A percentile compares a stretch with the other conserved stretches of the same genome.
Evolutionary conservation across 192 early-diverging fungal species (phyloP).

Genomic region (Podochytrium sp.): DNA sequence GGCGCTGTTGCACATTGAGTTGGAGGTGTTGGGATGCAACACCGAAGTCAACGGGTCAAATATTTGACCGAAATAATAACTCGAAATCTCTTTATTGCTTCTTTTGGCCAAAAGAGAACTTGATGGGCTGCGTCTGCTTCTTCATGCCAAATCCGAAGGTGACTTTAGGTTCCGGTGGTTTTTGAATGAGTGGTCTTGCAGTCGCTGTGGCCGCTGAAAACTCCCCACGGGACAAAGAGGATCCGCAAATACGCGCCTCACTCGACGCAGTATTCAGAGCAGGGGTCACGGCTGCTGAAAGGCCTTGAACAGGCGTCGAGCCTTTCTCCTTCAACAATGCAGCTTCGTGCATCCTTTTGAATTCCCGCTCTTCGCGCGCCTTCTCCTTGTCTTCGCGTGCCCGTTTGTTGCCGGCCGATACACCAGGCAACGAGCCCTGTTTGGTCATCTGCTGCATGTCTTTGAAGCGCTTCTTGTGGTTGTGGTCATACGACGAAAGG

Average conservation of each 20-base stretch:
- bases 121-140: constrained; percentile 17
- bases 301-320: no score
- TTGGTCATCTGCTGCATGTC: constrained; percentile 72
- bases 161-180: constrained; percentile 25
- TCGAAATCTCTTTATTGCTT: not conserved
- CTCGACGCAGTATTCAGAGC: constrained; percentile 1
- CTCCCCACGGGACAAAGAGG: no score
- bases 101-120: constrained; percentile 29
- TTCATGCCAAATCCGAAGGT: constrained; percentile 34
- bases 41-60: constrained; percentile 5
- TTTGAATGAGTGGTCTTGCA: not conserved
- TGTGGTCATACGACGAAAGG: constrained; percentile 77
- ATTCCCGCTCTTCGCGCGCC: constrained; percentile 68
- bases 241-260: not conserved
- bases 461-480: constrained; percentile 77
- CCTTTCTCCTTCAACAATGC: constrained; percentile 38
- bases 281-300: not conserved
- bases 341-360: constrained; percentile 68
- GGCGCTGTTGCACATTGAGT: constrained; percentile 70
- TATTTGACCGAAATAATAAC: not conserved
- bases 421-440: constrained; percentile 23
- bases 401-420: constrained; percentile 47
- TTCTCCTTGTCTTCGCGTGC: constrained; percentile 63
- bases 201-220: not conserved
- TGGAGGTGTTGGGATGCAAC: constrained; percentile 54